Conservation (phyloP, 2,329 filamentous ascomycete species). For the Trichophyton benhamiae region DNA sequence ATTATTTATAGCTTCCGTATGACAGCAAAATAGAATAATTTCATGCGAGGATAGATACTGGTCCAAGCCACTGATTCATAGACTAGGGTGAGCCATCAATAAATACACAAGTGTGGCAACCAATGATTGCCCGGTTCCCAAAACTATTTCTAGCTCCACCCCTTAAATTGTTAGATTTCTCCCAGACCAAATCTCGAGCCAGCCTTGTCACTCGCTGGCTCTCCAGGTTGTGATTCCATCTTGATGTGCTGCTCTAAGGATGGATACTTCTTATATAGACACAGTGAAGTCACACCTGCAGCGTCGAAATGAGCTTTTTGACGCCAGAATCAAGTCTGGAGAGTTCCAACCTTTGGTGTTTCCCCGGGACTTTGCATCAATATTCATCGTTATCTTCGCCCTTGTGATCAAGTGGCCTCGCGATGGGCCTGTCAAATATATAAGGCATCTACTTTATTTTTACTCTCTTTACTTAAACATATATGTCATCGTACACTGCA, state of each 20-base stretch:
- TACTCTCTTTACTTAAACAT: conserved; percentile 32
- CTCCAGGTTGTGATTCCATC: not conserved
- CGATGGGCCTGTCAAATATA: conserved; percentile 19
- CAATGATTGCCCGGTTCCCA: not conserved
- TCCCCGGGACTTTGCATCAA: conserved; percentile 23
- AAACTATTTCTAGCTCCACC: not conserved
- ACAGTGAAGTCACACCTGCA: not conserved
- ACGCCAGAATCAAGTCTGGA: conserved; percentile 13
- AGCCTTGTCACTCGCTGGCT: not conserved
- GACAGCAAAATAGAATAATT: not conserved
- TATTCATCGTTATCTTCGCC: conserved; percentile 34
- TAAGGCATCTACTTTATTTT: conserved; percentile 36
- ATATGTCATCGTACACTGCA: conserved; percentile 30
- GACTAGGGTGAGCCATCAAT: not conserved
- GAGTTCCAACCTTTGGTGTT: conserved; percentile 25
- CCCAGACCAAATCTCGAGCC: not conserved
- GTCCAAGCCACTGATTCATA: not conserved
- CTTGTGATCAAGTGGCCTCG: conserved; percentile 40
- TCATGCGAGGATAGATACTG: not conserved
- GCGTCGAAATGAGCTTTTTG: not conserved
- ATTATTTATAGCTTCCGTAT: no score
- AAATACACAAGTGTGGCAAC: not conserved
- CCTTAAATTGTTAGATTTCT: not conserved
- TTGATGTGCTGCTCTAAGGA: not conserved
- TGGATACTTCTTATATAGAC: not conserved